Evolutionary conservation across 2,329 filamentous ascomycete genomes (phyloP), one percentile per base, ranked within the genome.

Genomic region (Fusarium pseudoanthophilum): DNA sequence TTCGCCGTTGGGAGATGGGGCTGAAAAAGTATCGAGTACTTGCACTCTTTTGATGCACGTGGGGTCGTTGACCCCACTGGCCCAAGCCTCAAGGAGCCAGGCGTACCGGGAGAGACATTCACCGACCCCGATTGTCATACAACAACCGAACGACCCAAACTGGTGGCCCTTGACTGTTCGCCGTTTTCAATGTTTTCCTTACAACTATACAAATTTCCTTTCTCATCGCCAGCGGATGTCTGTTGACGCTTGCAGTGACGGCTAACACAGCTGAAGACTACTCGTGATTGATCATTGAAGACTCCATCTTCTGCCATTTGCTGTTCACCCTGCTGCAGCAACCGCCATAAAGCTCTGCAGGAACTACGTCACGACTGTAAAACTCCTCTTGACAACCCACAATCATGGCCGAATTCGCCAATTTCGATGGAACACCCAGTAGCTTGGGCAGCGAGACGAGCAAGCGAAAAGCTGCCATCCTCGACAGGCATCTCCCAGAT

Each of bases 401-500:
- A 61, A 55, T 43, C 60, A 81, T 82, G 81, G 74, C 76, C 59
- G 77, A 79, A 30, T 73, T 75, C 26, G 60, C 76, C 63, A 78
- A 79, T 60, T 73, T 75, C n/a, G 64, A 64, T 56, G 76, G 72
- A 21, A 72, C 76, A 16, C 72, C 78, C 26, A 77, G 73, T 34
- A 80, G 77, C 69, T 71, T 73, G 28, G 73, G 75, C 24, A 78
- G 76, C 64, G 63, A 79, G 37, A 77, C 78, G 40, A 78, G 73
- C 64, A 74, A 69, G 51, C 79, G 80, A 45, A 79, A 81, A 51
- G 81, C 80, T 42, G 80, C 81, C 24, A 82, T 83, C 32, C 79
- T 83, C 57, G 78, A 82, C 24, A 79, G 79, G 37, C 82, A 82
- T 60, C 77, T 83, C 3, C 82, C 82, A 18, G 82, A 83, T 58